Evolutionary conservation across 768 basidiomycete species (phyloP).

Genomic region (Phaffia australis): DNA sequence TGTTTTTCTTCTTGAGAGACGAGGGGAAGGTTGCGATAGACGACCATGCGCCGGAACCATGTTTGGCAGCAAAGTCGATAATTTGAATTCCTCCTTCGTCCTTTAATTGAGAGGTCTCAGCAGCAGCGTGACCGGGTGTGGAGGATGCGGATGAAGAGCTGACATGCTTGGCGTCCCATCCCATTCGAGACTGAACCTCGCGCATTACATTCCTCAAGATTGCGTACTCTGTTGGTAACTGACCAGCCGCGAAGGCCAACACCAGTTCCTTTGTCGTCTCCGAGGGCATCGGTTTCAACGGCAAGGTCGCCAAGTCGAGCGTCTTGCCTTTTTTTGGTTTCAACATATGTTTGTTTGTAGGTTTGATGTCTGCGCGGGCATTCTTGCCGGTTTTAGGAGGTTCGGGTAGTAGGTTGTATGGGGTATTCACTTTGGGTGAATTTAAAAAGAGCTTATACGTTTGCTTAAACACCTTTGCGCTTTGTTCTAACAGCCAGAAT

Average conservation of each 20-base stretch:
- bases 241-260: constrained; percentile 14
- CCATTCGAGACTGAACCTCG: constrained; percentile 16
- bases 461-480: too few relatives aligned
- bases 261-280: constrained; percentile 23
- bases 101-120: not conserved
- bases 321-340: not conserved
- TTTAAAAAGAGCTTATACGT: not conserved
- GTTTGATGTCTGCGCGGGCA: constrained; percentile 13
- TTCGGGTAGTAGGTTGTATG: not conserved
- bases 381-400: constrained; percentile 6
- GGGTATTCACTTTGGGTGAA: not conserved
- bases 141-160: too few relatives aligned
- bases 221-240: constrained; percentile 21
- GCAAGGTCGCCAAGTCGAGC: constrained; percentile 21
- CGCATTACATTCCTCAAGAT: constrained; percentile 22
- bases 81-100: constrained; percentile 22
- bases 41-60: constrained; percentile 19
- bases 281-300: constrained; percentile 13
- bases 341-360: not conserved
- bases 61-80: constrained; percentile 19
- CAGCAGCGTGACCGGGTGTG: too few relatives aligned
- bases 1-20: constrained; percentile 3
- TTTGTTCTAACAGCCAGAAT: not conserved
- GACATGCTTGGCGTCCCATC: constrained; percentile 9
- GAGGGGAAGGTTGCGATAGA: constrained; percentile 21